Conservation (phyloP, 345 rosid species). For the Salix koriyanagi region DNA sequence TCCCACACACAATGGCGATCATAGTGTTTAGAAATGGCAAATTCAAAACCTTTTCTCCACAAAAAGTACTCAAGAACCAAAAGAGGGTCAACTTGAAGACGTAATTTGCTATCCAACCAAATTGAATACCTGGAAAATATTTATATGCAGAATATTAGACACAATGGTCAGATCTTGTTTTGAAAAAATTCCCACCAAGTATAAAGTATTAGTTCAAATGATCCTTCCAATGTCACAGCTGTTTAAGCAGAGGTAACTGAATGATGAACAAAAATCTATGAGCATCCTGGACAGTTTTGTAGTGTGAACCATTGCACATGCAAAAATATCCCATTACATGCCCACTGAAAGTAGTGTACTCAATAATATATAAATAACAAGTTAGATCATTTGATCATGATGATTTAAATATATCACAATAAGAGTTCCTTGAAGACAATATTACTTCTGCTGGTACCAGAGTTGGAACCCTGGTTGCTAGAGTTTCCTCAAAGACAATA, state of each 20-base stretch:
- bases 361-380: not conserved
- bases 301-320: not conserved
- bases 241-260: not conserved
- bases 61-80: constrained; percentile 80
- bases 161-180: not conserved
- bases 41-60: constrained; percentile 93
- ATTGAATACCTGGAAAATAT: constrained; percentile 73
- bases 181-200: not conserved
- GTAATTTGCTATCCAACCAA: constrained; percentile 96
- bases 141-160: constrained; percentile 4
- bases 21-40: constrained; percentile 91
- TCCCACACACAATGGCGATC: constrained; percentile 97
- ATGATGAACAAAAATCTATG: not conserved
- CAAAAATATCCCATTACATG: not conserved
- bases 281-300: not conserved
- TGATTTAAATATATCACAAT: not conserved
- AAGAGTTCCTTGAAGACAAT: not conserved
- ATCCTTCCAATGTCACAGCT: not conserved
- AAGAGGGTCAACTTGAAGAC: constrained; percentile 82
- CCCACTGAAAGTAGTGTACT: not conserved
- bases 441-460: not conserved
- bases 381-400: not conserved
- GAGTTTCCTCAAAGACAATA: not conserved
- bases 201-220: not conserved
- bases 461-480: not conserved